These are phyloP conservation scores for Mortierella hygrophila DNA, from an alignment of 192 early-diverging fungal species.

Conservation along the genomic window DNA sequence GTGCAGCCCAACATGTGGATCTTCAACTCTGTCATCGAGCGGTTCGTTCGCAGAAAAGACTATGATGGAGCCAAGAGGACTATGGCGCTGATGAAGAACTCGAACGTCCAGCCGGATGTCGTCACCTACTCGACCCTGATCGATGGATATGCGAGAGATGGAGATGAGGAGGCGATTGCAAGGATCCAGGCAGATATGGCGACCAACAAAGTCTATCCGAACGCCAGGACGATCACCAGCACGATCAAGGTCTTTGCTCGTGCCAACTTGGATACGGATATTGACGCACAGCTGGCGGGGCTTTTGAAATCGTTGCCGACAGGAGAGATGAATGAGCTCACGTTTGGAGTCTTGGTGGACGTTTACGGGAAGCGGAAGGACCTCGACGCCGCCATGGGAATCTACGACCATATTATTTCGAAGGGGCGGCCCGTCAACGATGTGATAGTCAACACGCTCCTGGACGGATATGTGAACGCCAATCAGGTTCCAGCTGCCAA, in stretches of 20 bases:
- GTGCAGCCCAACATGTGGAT: slow-evolving; percentile 50
- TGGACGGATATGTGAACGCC: slow-evolving; percentile 42
- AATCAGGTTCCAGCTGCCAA: slow-evolving; percentile 22
- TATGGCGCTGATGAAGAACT: slow-evolving; percentile 28
- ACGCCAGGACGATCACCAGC: slow-evolving; percentile 43
- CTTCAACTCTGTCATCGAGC: slow-evolving; percentile 42
- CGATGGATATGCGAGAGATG: slow-evolving; percentile 39
- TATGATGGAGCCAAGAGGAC: slow-evolving; percentile 21
- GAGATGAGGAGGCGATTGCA: slow-evolving; percentile 45
- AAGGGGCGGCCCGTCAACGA: slow-evolving; percentile 32
- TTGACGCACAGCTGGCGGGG: slow-evolving; percentile 25
- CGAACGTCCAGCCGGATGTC: slow-evolving; percentile 31
- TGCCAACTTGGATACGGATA: slow-evolving; percentile 13
- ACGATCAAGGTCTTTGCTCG: slow-evolving; percentile 49
- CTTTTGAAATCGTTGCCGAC: slow-evolving; percentile 28
- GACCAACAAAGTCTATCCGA: slow-evolving; percentile 31
- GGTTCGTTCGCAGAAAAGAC: slow-evolving; percentile 32
- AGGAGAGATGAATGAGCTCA: slow-evolving; percentile 43
- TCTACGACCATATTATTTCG: slow-evolving; percentile 35
- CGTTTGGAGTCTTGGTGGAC: slow-evolving; percentile 50
- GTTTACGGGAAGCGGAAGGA: slow-evolving; percentile 53
- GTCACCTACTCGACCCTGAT: slow-evolving; percentile 52
- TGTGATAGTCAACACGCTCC: slow-evolving; percentile 35
- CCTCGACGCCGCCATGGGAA: slow-evolving; percentile 25
- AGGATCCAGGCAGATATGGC: slow-evolving; percentile 45